Conservation (phyloP, 331 rosid species). For the Rosa hybrid region DNA sequence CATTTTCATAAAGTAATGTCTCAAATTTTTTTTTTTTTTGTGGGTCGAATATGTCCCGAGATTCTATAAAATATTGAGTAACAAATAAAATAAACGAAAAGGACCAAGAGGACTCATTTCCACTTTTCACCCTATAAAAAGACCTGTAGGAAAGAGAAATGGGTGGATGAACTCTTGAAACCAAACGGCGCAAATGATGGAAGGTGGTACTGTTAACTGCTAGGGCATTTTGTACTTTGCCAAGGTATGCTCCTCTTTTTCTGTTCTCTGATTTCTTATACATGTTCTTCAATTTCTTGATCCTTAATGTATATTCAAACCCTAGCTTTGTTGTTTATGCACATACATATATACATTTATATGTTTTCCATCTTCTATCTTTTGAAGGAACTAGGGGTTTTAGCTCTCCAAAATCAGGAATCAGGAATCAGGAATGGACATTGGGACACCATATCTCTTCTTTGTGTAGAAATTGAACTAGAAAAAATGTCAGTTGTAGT, state of each 20-base stretch:
- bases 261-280: not conserved
- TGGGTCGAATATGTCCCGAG: too few relatives aligned
- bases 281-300: not conserved
- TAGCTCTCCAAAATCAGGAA: not conserved
- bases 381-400: conserved; percentile 7
- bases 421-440: not conserved
- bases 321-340: not conserved
- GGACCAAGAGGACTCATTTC: not conserved
- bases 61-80: not conserved
- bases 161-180: not conserved
- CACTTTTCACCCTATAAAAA: not conserved
- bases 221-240: not conserved
- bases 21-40: too few relatives aligned
- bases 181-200: not conserved
- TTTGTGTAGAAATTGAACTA: not conserved
- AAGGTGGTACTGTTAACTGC: not conserved
- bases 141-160: not conserved
- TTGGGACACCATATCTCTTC: not conserved
- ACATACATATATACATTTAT: not conserved
- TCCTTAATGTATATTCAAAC: not conserved
- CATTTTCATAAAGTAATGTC: too few relatives aligned
- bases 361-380: not conserved
- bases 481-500: not conserved
- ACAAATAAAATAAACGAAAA: not conserved
- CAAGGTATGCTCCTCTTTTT: not conserved